These are phyloP conservation scores for Hemileccinum impolitum DNA, from an alignment of 768 basidiomycete genomes.

Conservation along the genomic window DNA sequence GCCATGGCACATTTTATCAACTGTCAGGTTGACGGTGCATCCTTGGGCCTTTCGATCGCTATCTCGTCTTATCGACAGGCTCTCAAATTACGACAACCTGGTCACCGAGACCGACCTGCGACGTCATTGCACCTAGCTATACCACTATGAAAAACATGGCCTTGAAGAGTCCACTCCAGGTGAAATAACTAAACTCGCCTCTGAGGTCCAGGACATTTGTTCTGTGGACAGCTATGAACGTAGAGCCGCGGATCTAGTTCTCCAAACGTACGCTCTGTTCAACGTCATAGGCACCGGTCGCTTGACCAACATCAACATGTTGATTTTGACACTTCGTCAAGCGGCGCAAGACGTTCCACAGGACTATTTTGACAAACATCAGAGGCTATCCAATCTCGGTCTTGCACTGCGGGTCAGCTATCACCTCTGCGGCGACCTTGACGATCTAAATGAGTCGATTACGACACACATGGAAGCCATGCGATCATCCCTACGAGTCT, in stretches of 20 bases:
- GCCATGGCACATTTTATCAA: neutral
- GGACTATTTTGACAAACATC: slow-evolving; percentile 4
- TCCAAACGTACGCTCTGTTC: neutral
- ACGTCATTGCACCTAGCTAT: slow-evolving; percentile 5
- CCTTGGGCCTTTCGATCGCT: neutral
- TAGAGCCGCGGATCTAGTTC: neutral
- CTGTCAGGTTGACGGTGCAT: neutral
- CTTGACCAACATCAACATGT: neutral
- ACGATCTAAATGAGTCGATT: slow-evolving; percentile 19
- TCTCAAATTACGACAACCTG: slow-evolving; percentile 3
- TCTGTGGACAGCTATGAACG: neutral
- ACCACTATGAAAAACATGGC: neutral
- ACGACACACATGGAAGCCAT: neutral
- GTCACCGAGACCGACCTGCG: slow-evolving; percentile 6
- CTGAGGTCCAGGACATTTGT: neutral
- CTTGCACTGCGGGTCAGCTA: slow-evolving; percentile 6
- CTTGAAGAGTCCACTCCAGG: neutral
- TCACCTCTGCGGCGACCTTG: neutral
- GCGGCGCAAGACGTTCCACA: neutral
- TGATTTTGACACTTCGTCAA: neutral
- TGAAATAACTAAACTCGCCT: neutral
- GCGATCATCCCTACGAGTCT: too few relatives aligned
- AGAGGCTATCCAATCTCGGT: slow-evolving; percentile 12
- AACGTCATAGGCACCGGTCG: neutral
- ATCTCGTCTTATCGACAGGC: slow-evolving; percentile 7